phyloP scores from a whole-genome alignment of 345 rosid species.

The Turnera subulata region DNA sequence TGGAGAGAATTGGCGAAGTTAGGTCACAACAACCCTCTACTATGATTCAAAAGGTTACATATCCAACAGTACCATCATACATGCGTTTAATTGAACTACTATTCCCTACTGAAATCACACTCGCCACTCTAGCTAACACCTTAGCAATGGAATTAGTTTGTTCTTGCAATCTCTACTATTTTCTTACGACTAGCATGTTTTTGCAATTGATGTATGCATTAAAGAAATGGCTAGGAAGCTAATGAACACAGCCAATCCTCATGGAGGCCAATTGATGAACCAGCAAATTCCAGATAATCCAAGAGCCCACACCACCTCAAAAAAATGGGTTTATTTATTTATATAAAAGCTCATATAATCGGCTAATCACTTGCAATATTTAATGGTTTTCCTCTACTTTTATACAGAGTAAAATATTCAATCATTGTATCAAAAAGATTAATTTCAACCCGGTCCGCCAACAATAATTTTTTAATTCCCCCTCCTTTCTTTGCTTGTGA shows the following conservation, averaged over 20 bases:
- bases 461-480: slow-evolving; percentile 1
- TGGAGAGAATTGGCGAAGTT: no score
- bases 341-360: not conserved
- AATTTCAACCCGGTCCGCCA: slow-evolving; percentile 40
- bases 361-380: no score
- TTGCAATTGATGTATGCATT: no score
- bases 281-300: slow-evolving; percentile 5
- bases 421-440: slow-evolving; percentile 67
- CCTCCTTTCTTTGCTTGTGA: slow-evolving; percentile 23
- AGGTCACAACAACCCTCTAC: no score
- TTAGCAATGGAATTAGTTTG: no score
- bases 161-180: no score
- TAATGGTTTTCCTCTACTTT: not conserved
- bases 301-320: not conserved
- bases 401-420: slow-evolving; percentile 4
- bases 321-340: slow-evolving; percentile 1
- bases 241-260: not conserved
- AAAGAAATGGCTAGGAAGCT: not conserved
- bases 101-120: no score
- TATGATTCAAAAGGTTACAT: no score
- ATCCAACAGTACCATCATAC: no score
- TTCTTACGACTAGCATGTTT: not conserved
- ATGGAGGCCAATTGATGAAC: not conserved
- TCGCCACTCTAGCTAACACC: no score
- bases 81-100: no score